Conservation (phyloP, 352 stramenopile species). For the Phytophthora citrophthora region DNA sequence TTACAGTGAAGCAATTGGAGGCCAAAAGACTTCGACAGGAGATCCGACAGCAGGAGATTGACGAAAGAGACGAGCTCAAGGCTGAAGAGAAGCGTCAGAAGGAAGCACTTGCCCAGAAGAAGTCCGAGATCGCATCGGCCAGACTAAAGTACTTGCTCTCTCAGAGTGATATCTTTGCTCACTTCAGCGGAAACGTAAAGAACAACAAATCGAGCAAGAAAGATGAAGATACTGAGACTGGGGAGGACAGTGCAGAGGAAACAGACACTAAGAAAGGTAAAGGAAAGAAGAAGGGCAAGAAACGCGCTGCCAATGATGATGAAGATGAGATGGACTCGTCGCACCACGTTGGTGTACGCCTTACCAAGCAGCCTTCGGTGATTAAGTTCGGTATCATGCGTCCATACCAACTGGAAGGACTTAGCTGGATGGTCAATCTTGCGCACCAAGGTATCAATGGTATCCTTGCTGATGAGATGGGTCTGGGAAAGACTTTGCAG, state of each 20-base stretch:
- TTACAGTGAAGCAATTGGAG: slow-evolving; percentile 73
- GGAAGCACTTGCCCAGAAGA: slow-evolving; percentile 77
- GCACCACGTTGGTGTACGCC: slow-evolving; percentile 85
- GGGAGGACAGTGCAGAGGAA: slow-evolving; percentile 56
- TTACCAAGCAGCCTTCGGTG: slow-evolving; percentile 91
- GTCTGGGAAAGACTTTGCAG: slow-evolving; percentile 98
- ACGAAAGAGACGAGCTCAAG: slow-evolving; percentile 77
- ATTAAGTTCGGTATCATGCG: slow-evolving; percentile 96
- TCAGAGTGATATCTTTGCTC: slow-evolving; percentile 98
- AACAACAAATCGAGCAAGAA: slow-evolving; percentile 57
- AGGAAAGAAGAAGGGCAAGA: slow-evolving; percentile 71
- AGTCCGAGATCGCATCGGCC: slow-evolving; percentile 80
- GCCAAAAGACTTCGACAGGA: slow-evolving; percentile 74
- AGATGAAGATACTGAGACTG: slow-evolving; percentile 73
- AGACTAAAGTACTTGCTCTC: slow-evolving; percentile 95
- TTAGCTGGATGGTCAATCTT: slow-evolving; percentile 99
- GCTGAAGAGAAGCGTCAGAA: slow-evolving; percentile 83
- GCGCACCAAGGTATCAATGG: slow-evolving; percentile 99
- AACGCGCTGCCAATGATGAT: slow-evolving; percentile 84
- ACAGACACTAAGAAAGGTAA: slow-evolving; percentile 52
- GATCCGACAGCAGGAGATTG: slow-evolving; percentile 73
- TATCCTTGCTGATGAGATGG: slow-evolving; percentile 98
- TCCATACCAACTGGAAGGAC: slow-evolving; percentile 98
- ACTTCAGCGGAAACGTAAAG: slow-evolving; percentile 94
- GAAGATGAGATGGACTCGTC: slow-evolving; percentile 79